A percentile compares a stretch with the other conserved stretches of the same genome.
These are phyloP conservation scores for Apiotrichum montevideense DNA, from an alignment of 1,284 basidiomycete species.

Conservation along the genomic window DNA sequence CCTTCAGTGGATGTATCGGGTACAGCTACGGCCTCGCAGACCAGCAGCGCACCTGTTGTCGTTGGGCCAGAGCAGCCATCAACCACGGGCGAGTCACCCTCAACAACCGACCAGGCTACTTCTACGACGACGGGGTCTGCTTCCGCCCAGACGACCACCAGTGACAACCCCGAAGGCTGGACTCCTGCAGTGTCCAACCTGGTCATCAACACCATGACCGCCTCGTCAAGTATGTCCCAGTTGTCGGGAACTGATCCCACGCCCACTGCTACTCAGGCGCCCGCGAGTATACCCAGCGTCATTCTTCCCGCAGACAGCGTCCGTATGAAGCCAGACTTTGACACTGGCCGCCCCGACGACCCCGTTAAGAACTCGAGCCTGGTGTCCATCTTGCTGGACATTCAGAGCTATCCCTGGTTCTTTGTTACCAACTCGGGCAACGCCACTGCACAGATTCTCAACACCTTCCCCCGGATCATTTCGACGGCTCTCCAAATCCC, in stretches of 20 bases:
- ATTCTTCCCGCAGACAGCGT: conserved; percentile 43
- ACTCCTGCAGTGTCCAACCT: too few species aligned
- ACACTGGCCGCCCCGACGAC: conserved; percentile 26
- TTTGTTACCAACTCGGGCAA: conserved; percentile 39
- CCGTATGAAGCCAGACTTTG: conserved; percentile 24
- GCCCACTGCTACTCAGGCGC: background rate
- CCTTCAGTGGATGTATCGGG: too few species aligned
- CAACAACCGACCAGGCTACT: too few species aligned
- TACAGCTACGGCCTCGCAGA: too few species aligned
- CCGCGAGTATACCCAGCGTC: conserved; percentile 28
- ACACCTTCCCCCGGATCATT: conserved; percentile 42
- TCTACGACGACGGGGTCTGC: too few species aligned
- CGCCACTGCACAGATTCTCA: conserved; percentile 44
- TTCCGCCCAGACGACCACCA: too few species aligned
- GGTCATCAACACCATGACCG: background rate
- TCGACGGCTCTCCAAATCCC: conserved; percentile 36
- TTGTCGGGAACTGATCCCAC: background rate
- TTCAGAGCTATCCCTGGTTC: conserved; percentile 40
- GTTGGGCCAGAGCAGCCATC: too few species aligned
- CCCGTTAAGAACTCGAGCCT: conserved; percentile 34
- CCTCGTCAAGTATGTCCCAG: background rate
- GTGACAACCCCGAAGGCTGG: too few species aligned
- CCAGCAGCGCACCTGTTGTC: too few species aligned
- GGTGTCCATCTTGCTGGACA: conserved; percentile 40
- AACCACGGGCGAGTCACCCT: too few species aligned